Base-by-base conservation (phyloP, 495 filamentous ascomycete species). In the Hypoxylon trugodes region DNA sequence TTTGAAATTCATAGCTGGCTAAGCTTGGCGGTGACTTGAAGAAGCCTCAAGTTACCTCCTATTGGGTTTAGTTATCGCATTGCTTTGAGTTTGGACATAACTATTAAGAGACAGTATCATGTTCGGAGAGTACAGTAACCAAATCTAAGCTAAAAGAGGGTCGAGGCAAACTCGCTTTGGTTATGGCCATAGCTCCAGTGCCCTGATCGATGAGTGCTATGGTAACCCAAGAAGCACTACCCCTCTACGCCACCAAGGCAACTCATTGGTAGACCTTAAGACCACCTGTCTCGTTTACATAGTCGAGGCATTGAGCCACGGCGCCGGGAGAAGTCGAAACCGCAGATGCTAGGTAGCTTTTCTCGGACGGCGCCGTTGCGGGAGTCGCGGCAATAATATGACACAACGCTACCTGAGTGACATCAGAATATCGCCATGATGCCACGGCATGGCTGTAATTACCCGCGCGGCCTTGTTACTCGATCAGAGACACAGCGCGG, bases 401-500 rank as follows among this genome's bases (percentile, higher is more conserved):
- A n/a, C 41, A 24, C 30, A 38, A 25, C 56, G 38, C 37, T 40
- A 66, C 51, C 16, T 61, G 13, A 4, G 37, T 42, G 57, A 61
- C 57, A 66, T 66, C 43, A 61, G 30, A 48, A 26, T 28, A 30
- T 38, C 45, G 35, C 36, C 38, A 50, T 7, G 46, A 57, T 61
- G 15, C 40, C 51, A 66, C 63, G 46, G 36, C 62, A 66, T 66
- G 43, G 18, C 61, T 37, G 57, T 61, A 61, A 66, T 57, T 61
- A 61, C 57, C 57, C 63, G 63, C 51, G 38, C 38, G 45, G 42
- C 7, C 45, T 40, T 42, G n/a, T 38, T 26, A 30, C 28, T 48
- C 15, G 24, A 51, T 18, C 16, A 46, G 37, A 59, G 53, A 43
- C 26, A 62, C 33, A 38, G 26, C 47, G 30, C 18, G n/a, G 10